Base-by-base conservation (phyloP, 2,329 filamentous ascomycete genomes). In the Fusarium hainanense region DNA sequence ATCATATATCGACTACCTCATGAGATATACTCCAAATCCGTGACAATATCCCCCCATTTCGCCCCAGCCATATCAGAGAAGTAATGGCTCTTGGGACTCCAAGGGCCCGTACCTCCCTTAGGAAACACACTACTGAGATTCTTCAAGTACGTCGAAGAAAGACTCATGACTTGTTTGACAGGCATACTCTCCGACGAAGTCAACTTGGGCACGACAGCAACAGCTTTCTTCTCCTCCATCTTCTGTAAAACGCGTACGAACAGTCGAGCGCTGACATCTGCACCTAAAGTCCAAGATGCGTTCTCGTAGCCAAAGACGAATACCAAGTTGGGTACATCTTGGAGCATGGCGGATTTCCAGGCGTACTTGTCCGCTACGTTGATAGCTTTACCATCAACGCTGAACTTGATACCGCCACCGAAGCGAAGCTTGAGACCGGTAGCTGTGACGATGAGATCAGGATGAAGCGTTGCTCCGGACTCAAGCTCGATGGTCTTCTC, bases 371-470 rank as follows among this genome's bases (percentile, higher is more conserved):
- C 77, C 0, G 79, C 68, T 25, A 84, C 69, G 13, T 84, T 73
- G 42, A 88, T 68, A 1, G 77, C 74, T 20, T 79, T 67, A 8
- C 84, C 85, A 66, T 92, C 87, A 9, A 91, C 78, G 3, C 74
- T 73, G 14, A 90, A 69, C 3, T 79, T 74, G 32, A 87, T 83
- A 21, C 82, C 81, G 25, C 88, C 88, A 2, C 84, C 86, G 40
- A 91, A 80, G 12, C 81, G 76, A 44, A 91, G 76, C 54, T 84
- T 84, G 3, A 91, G 81, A 0, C 90, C 90, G 0, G 90, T 92
- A 0, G 90, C 90, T 0, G 89, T 90, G 56, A 92, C 80, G 68
- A 92, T 89, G 58, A 88, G 83, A 70, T 92, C 89, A 0, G 89
- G 84, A 14, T 84, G 75, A 1, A 92, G 74, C 0, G 64, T 79